Conservation (phyloP, 1,284 basidiomycete genomes). For the Ustilago bromivora region DNA sequence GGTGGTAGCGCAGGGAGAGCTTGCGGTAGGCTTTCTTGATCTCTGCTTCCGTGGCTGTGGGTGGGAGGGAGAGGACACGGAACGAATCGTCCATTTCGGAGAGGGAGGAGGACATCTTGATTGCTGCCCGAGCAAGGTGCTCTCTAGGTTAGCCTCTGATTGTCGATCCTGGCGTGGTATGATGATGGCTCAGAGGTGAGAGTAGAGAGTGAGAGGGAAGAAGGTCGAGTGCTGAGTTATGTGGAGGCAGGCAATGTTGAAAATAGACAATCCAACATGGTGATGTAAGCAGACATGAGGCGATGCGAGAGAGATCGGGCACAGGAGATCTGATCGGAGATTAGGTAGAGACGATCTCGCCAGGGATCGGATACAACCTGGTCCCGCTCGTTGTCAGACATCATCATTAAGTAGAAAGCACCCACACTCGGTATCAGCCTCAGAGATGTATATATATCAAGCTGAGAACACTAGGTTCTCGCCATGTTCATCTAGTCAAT, state of each 20-base stretch:
- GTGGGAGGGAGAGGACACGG: constrained; percentile 75
- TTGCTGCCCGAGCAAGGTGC: neutral
- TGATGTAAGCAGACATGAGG: no score
- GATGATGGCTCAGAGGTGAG: neutral
- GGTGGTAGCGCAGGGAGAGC: constrained; percentile 60
- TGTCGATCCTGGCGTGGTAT: neutral
- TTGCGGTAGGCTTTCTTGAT: constrained; percentile 79
- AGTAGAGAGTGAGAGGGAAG: neutral
- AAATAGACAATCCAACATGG: no score
- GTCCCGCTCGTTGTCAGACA: no score
- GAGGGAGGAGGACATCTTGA: constrained; percentile 26
- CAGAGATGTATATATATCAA: no score
- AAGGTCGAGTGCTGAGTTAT: constrained; percentile 15
- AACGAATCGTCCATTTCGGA: constrained; percentile 52
- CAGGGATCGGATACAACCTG: no score
- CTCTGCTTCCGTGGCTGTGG: constrained; percentile 82
- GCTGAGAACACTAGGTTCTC: no score
- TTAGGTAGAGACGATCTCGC: no score
- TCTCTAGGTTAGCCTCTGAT: neutral
- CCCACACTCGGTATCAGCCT: no score
- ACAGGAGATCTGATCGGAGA: no score
- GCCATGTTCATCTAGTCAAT: no score
- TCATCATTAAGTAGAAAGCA: no score
- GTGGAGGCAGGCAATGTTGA: neutral
- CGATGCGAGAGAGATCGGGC: no score